Percentiles rank a stretch among this genome's conserved stretches.
phyloP scores from a whole-genome alignment of 75 land plant species.

The Pinus taeda region DNA sequence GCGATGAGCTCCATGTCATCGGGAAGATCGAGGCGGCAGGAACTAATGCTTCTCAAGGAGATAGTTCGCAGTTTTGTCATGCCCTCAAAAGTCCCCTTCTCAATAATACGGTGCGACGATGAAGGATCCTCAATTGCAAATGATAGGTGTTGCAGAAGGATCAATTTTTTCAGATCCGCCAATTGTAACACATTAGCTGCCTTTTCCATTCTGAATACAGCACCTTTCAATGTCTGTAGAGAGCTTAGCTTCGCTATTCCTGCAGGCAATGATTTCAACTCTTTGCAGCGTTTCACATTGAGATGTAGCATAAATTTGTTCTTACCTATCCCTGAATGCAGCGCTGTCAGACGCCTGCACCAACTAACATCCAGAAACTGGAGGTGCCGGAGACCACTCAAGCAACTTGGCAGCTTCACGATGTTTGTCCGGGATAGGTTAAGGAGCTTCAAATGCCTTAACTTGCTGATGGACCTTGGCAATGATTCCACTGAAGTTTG shows the following conservation, averaged over 20 bases:
- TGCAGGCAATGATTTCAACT: background rate
- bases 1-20: no score
- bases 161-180: background rate
- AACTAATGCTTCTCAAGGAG: background rate
- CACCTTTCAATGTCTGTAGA: background rate
- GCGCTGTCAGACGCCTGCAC: background rate
- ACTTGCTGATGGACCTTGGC: background rate
- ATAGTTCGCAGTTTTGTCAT: background rate
- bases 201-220: background rate
- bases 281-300: background rate
- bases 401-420: background rate
- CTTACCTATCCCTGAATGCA: background rate
- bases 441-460: background rate
- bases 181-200: background rate
- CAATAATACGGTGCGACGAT: background rate
- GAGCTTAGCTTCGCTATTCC: slow-evolving; percentile 6
- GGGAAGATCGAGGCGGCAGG: background rate
- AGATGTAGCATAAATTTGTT: background rate
- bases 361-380: slow-evolving; percentile 4
- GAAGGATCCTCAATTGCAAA: background rate
- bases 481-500: background rate
- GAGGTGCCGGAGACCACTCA: background rate
- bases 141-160: background rate
- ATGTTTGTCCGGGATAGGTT: background rate
- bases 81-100: background rate